Conservation (phyloP, 2,329 filamentous ascomycete genomes). For the Thermothelomyces thermophilus region DNA sequence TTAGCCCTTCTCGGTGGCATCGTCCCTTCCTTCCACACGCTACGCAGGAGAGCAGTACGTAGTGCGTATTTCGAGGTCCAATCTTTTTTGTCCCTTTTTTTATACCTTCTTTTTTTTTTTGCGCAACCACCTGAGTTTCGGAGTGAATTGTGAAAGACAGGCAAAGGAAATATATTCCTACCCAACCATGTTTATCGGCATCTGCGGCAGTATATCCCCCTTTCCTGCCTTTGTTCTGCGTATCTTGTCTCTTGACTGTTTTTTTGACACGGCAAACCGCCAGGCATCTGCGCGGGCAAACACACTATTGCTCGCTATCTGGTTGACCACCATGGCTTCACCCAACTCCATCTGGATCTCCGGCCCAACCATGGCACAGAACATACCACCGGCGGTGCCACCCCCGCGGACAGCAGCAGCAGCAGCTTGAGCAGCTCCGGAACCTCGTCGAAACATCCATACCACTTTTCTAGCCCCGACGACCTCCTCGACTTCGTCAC, state of each 20-base stretch:
- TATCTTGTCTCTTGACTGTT: not conserved
- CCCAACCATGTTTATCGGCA: conserved; percentile 70
- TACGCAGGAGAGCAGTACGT: too few species aligned
- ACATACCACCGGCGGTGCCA: not conserved
- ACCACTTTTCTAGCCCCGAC: conserved; percentile 53
- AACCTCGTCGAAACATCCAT: conserved; percentile 1
- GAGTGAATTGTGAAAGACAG: too few species aligned
- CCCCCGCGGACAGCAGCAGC: not conserved
- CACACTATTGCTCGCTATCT: conserved; percentile 84
- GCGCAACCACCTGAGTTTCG: too few species aligned
- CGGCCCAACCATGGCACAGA: not conserved
- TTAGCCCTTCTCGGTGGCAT: too few species aligned
- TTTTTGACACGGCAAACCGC: conserved; percentile 10
- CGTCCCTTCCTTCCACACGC: too few species aligned
- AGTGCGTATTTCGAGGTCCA: too few species aligned
- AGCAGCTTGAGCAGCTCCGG: not conserved
- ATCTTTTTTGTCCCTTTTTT: too few species aligned
- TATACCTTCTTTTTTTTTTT: too few species aligned
- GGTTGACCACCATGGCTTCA: conserved; percentile 76
- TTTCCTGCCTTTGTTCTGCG: not conserved
- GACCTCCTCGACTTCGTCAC: conserved; percentile 80
- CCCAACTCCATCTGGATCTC: conserved; percentile 54
- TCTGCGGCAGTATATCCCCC: conserved; percentile 57
- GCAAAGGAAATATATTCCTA: too few species aligned
- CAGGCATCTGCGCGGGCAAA: conserved; percentile 91